Base-by-base conservation (phyloP, 345 rosid genomes). In the Hibiscus tridactylites region DNA sequence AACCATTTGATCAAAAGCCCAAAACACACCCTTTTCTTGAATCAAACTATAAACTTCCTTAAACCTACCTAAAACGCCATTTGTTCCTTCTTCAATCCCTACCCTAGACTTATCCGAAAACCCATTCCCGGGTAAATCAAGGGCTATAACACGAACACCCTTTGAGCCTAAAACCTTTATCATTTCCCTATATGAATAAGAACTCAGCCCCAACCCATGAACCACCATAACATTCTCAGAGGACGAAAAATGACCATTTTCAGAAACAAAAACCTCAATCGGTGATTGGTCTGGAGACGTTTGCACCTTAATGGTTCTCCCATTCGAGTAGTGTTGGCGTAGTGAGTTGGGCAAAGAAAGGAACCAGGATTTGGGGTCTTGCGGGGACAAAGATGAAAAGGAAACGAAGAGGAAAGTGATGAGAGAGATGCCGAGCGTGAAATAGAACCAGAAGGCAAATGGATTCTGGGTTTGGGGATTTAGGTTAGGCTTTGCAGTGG, bases 101-200 rank as follows among this genome's bases (percentile, higher is more conserved):
- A 83, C 77, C 59, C 74, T 67, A 10, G 88, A 81, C 66, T 89
- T 90, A 73, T 94, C 97, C 12, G 98, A 94, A 75, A 94, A 90
- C 54, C 98, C 97, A 79, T 80, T 86, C 53, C 98, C 98, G 12
- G 97, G 98, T 72, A 94, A 83, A 84, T 94, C 98, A 68, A 94
- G 37, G n/a, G 90, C 91, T 19, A 82, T 76, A 57, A 81, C 89
- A 72, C 72, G 92, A 71, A 87, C 52, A 75, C 90, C 94, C 82
- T 78, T 88, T 4, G 90, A 86, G 46, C 89, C 90, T 33, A 94
- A 69, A 58, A 82, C 80, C 52, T 73, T 70, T 2, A 86, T 50
- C 58, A 84, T 76, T 53, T 76, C 81, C 31, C 83, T 77, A 82
- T 87, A 94, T 0, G 93, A 84, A 73, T 77, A 94, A 3, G 98